These are phyloP conservation scores for Epithemia pelagica DNA, from an alignment of 108 stramenopile genomes.

Conservation along the genomic window DNA sequence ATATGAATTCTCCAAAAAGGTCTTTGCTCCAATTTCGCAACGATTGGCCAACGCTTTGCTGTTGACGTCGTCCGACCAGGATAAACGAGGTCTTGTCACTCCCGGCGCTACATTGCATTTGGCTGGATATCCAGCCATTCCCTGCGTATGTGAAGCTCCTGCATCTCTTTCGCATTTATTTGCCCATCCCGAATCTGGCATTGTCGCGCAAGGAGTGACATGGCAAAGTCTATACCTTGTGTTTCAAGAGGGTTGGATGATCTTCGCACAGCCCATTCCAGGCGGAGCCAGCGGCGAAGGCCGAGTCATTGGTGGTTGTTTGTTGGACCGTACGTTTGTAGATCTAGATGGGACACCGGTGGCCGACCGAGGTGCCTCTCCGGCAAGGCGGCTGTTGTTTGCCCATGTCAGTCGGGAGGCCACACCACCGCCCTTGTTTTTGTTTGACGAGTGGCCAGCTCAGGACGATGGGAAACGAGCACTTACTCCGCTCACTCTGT, in stretches of 20 bases:
- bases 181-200: constrained; percentile 5
- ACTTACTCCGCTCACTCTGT: constrained; percentile 7
- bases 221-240: constrained; percentile 87
- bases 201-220: constrained; percentile 65
- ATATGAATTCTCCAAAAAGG: not conserved
- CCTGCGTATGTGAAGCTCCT: constrained; percentile 82
- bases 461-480: not conserved
- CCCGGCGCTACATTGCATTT: constrained; percentile 55
- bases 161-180: constrained; percentile 45
- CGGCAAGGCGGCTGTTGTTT: constrained; percentile 66
- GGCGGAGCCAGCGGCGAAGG: not conserved
- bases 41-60: not conserved
- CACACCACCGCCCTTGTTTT: constrained; percentile 56
- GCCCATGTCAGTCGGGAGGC: constrained; percentile 44
- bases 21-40: not conserved
- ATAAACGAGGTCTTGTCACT: constrained; percentile 10
- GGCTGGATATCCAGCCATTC: constrained; percentile 56
- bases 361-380: constrained; percentile 52
- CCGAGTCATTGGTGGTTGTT: not conserved
- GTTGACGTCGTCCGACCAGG: constrained; percentile 1
- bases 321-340: constrained; percentile 8
- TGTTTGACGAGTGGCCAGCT: constrained; percentile 19
- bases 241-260: constrained; percentile 45
- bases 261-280: constrained; percentile 67
- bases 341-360: constrained; percentile 3